phyloP scores from a whole-genome alignment of 768 basidiomycete species.

The Galerina marginata region DNA sequence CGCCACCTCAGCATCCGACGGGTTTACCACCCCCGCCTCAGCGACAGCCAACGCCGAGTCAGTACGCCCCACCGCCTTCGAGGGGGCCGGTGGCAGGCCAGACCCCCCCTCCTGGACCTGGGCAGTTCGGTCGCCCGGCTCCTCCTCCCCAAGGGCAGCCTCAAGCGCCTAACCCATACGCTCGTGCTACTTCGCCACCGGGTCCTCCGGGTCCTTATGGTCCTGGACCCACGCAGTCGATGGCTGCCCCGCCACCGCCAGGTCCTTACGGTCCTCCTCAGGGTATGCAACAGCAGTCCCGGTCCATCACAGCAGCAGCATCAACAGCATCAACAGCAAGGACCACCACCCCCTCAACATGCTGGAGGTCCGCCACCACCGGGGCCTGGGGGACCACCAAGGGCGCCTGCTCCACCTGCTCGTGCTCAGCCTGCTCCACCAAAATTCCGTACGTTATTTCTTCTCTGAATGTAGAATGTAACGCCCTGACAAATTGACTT shows the following conservation, averaged over 20 bases:
- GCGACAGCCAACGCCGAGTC: constrained; percentile 52
- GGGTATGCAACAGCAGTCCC: constrained; percentile 30
- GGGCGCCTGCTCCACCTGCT: constrained; percentile 24
- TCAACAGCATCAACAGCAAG: constrained; percentile 4
- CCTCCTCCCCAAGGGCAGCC: constrained; percentile 1
- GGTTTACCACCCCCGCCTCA: constrained; percentile 32
- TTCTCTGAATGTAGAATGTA: not conserved
- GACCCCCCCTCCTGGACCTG: constrained; percentile 46
- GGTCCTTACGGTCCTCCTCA: constrained; percentile 53
- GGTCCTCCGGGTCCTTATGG: constrained; percentile 41
- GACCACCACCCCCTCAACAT: constrained; percentile 26
- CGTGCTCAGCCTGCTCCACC: constrained; percentile 36
- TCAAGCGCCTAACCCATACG: constrained; percentile 11
- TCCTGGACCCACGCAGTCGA: constrained; percentile 23
- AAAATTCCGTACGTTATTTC: constrained; percentile 49
- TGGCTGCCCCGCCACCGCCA: constrained; percentile 28
- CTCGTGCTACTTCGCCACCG: constrained; percentile 23
- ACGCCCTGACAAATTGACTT: constrained; percentile 10
- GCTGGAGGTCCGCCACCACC: constrained; percentile 28
- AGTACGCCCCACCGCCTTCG: constrained; percentile 52
- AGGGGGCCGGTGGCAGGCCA: constrained; percentile 48
- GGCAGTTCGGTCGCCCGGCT: constrained; percentile 39
- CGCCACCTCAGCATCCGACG: constrained; percentile 44
- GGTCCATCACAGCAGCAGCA: constrained; percentile 26
- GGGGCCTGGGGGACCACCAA: constrained; percentile 31